phyloP scores from a whole-genome alignment of 1,139 yeast genomes.

The Sugiyamaella pinicola region DNA sequence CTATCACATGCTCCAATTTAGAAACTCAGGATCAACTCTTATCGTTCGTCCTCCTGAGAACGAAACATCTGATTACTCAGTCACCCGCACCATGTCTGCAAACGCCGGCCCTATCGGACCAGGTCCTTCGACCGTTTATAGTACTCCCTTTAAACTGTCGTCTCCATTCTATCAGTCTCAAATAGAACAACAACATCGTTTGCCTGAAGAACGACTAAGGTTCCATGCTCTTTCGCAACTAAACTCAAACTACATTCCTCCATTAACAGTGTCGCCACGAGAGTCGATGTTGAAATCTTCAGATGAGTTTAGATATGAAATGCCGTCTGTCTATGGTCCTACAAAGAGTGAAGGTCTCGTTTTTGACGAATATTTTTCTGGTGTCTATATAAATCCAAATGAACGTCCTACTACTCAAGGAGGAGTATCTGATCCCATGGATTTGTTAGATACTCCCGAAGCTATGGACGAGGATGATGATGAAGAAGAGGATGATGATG shows the following conservation, averaged over 20 bases:
- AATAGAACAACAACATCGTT: neutral
- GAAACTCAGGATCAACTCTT: neutral
- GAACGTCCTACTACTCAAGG: constrained; percentile 14
- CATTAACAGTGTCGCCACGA: constrained; percentile 26
- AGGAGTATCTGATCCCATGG: constrained; percentile 18
- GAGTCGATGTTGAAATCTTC: constrained; percentile 32
- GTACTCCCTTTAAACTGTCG: constrained; percentile 20
- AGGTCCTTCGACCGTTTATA: neutral
- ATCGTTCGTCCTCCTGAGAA: neutral
- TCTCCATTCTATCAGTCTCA: constrained; percentile 20
- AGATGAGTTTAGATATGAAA: constrained; percentile 25
- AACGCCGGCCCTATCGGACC: constrained; percentile 1
- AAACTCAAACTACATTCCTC: constrained; percentile 15
- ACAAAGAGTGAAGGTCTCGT: neutral
- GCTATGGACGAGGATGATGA: constrained; percentile 35
- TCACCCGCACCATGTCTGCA: constrained; percentile 1
- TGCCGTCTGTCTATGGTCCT: constrained; percentile 5
- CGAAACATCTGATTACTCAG: neutral
- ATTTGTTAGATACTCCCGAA: constrained; percentile 27
- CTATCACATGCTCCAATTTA: neutral
- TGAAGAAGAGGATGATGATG: constrained; percentile 38
- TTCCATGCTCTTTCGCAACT: constrained; percentile 22
- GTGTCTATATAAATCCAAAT: constrained; percentile 21
- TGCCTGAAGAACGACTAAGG: constrained; percentile 1
- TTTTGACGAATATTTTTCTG: constrained; percentile 19